Evolutionary conservation across 768 basidiomycete genomes (phyloP).

Genomic region (Botryobasidium botryosum): DNA sequence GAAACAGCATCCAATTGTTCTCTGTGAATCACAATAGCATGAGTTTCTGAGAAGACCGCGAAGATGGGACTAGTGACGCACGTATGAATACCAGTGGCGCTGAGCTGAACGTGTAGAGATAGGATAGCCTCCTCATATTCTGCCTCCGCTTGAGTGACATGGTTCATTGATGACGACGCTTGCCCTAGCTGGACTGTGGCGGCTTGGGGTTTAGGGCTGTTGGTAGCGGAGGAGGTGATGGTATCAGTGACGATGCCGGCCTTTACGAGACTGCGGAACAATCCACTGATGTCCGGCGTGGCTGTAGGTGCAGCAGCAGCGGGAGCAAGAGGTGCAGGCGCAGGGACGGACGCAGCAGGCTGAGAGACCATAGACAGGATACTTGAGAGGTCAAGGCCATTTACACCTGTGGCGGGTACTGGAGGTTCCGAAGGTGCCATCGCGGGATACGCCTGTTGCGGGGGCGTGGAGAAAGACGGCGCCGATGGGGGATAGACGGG

Average conservation of each 20-base stretch:
- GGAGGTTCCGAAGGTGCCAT: slow-evolving; percentile 5
- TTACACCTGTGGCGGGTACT: neutral
- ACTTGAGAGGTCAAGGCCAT: neutral
- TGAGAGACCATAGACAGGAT: neutral
- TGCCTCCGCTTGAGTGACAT: slow-evolving; percentile 28
- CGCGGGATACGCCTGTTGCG: slow-evolving; percentile 4
- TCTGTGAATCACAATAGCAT: no score
- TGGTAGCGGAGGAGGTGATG: slow-evolving; percentile 19
- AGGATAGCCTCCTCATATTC: slow-evolving; percentile 47
- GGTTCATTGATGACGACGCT: neutral
- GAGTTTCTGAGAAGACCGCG: no score
- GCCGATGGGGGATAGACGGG: slow-evolving; percentile 9
- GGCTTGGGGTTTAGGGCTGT: neutral
- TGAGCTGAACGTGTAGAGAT: slow-evolving; percentile 41
- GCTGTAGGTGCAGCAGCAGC: slow-evolving; percentile 15
- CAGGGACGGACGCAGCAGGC: neutral
- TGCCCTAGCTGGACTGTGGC: neutral
- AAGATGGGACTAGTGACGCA: no score
- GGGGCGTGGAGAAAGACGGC: neutral
- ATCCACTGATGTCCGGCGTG: slow-evolving; percentile 14
- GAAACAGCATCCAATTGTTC: slow-evolving; percentile 42
- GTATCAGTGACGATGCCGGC: slow-evolving; percentile 56
- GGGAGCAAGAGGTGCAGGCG: slow-evolving; percentile 4
- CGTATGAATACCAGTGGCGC: slow-evolving; percentile 55
- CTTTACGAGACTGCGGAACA: slow-evolving; percentile 43